phyloP scores from a whole-genome alignment of 345 rosid genomes.

The thale cress (Arabidopsis thaliana) region TAIR10.1 NC_003076.8:2372501-2373000 shows the following conservation, averaged over 20 bases:
- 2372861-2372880: constrained; percentile 83
- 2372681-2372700: background rate
- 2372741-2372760: constrained; percentile 45
- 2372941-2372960: constrained; percentile 90
- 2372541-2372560: constrained; percentile 28
- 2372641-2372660: background rate
- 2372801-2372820: constrained; percentile 34
- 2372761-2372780: constrained; percentile 41
- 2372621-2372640: constrained; percentile 17
- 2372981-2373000: constrained; percentile 64
- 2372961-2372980: constrained; percentile 92
- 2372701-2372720: constrained; percentile 33
- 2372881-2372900: constrained; percentile 80
- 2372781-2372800: constrained; percentile 39
- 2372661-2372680: background rate
- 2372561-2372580: constrained; percentile 37
- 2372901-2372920: constrained; percentile 72
- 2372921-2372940: constrained; percentile 96
- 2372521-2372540: constrained; percentile 22
- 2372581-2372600: constrained; percentile 27
- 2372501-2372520: constrained; percentile 40
- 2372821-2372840: constrained; percentile 39
- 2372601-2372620: background rate
- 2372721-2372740: constrained; percentile 32
- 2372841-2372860: constrained; percentile 49